These are phyloP conservation scores for Exobasidium rhododendri DNA, from an alignment of 1,284 basidiomycete species.

Conservation along the genomic window DNA sequence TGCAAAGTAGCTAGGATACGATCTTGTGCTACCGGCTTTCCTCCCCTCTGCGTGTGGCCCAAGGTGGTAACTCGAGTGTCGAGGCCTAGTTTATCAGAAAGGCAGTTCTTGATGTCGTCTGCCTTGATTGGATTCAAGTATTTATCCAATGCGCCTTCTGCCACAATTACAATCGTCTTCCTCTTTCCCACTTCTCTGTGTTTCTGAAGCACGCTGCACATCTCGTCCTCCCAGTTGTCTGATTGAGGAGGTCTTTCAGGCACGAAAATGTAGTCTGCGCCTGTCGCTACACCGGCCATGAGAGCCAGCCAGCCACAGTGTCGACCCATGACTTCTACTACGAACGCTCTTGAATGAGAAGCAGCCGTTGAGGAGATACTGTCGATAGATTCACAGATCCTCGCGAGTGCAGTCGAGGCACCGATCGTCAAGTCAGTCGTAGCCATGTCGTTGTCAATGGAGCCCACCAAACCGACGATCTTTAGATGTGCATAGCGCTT, in stretches of 20 bases:
- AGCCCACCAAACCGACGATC: conserved; percentile 95
- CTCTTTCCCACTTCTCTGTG: conserved; percentile 89
- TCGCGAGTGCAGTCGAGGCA: conserved; percentile 86
- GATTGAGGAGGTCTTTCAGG: conserved; percentile 80
- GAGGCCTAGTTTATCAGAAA: conserved; percentile 79
- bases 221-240: conserved; percentile 81
- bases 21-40: conserved; percentile 85
- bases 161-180: conserved; percentile 96
- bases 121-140: conserved; percentile 84
- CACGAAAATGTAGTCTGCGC: conserved; percentile 96
- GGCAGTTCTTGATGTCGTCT: conserved; percentile 83
- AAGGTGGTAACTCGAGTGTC: conserved; percentile 98
- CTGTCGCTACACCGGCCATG: conserved; percentile 86
- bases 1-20: conserved; percentile 91
- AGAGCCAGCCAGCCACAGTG: conserved; percentile 97
- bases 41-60: conserved; percentile 94
- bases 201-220: conserved; percentile 85
- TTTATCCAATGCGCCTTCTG: conserved; percentile 87
- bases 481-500: conserved; percentile 74
- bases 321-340: conserved; percentile 97
- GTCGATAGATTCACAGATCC: conserved; percentile 96
- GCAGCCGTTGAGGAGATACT: conserved; percentile 95
- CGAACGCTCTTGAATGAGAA: conserved; percentile 95
- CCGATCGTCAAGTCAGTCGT: conserved; percentile 97
- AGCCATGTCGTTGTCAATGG: conserved; percentile 98